Evolutionary conservation across 495 filamentous ascomycete species (phyloP), one percentile per base, ranked within the genome.

Genomic region (Penicillium salamii): DNA sequence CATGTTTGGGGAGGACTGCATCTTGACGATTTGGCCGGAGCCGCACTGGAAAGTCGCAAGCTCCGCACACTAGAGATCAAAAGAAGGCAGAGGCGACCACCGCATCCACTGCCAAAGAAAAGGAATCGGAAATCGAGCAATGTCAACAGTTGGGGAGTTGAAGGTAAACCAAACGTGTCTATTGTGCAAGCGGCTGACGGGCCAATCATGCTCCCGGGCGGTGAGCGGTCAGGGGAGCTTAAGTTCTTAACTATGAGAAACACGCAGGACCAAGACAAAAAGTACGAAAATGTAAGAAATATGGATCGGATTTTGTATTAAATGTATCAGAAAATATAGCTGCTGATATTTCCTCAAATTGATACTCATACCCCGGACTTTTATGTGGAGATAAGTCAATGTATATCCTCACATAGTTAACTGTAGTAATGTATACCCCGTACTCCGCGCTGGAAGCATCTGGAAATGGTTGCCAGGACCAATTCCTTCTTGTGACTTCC

Each of bases 1-100:
- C 86, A 89, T 89, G 65, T 78, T 81, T 54, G 81, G 81, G 45
- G 82, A 83, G 59, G 82, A 83, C 77, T 81, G 77, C 84, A 88
- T 89, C 56, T 76, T 83, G 77, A 65, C 50, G 59, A 70, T 57
- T 66, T 70, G 66, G 67, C 70, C 71, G 68, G 66, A 75, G 73
- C 73, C 70, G 71, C 73, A 70, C 69, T 66, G 58, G 58, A 63
- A 53, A 71, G 71, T 65, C 67, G 66, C 71, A 70, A 69, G 70
- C 71, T 72, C 70, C 66, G 63, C 70, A 70, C 70, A 50, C 57
- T 62, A 53, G 54, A 58, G 39, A 63, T 28, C 46, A 54, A 54
- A 29, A 53, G 24, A 55, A 62, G 53, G 66, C 58, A 66, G 54
- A 62, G 40, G 53, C 58, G 63, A 70, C 63, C 66, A 70, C 67